phyloP scores from a whole-genome alignment of 2,329 filamentous ascomycete species.

The Stylonectria norvegica region DNA sequence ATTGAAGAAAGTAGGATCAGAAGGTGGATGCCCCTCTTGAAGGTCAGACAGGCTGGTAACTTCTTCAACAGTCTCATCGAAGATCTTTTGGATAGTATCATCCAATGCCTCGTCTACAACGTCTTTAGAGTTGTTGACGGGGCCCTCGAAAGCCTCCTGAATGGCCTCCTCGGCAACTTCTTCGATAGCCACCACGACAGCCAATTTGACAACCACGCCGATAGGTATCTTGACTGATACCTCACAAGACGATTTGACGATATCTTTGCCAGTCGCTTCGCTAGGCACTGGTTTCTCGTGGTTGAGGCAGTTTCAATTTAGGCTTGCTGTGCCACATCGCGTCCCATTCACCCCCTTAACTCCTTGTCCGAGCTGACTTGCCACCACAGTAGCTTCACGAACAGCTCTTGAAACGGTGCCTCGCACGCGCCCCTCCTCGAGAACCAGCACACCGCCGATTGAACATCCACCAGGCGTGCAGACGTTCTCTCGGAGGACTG shows the following conservation, averaged over 20 bases:
- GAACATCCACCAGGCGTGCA: constrained; percentile 75
- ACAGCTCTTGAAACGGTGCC: constrained; percentile 66
- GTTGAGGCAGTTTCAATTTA: constrained; percentile 13
- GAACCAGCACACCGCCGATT: constrained; percentile 67
- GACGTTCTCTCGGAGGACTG: constrained; percentile 72
- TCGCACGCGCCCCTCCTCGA: constrained; percentile 70
- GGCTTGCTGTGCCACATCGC: constrained; percentile 15
- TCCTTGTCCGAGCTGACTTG: constrained; percentile 55
- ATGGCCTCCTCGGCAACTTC: neutral
- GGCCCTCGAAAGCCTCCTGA: neutral
- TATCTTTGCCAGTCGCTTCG: no score
- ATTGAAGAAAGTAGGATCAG: constrained; percentile 8
- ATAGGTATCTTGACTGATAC: no score
- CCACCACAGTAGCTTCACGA: constrained; percentile 67
- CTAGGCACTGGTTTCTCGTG: no score
- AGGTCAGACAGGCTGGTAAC: no score
- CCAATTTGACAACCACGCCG: no score
- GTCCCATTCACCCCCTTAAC: constrained; percentile 38
- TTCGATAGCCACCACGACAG: neutral
- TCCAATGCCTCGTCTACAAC: neutral
- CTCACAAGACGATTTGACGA: no score
- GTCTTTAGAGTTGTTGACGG: neutral
- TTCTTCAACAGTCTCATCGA: constrained; percentile 1
- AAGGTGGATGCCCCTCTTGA: neutral
- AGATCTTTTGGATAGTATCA: neutral